A percentile compares a stretch with the other conserved stretches of the same genome.
Evolutionary conservation across 768 basidiomycete species (phyloP).

Genomic region (Tephrocybe rancida): DNA sequence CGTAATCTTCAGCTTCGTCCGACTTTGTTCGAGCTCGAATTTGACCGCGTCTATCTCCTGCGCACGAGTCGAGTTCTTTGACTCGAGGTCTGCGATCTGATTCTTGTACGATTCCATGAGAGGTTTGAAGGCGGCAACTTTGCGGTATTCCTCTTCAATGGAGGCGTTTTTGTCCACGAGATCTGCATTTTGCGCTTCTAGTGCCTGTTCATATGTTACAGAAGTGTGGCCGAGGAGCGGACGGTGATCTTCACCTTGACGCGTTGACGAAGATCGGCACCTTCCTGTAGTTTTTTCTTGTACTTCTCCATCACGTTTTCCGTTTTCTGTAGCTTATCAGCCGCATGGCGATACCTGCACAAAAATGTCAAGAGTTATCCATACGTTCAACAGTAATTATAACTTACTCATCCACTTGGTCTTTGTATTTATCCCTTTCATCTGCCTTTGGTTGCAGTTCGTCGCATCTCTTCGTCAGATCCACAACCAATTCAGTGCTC

Average conservation of each 20-base stretch:
- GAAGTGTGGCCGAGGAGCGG: not conserved
- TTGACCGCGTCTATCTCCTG: constrained; percentile 74
- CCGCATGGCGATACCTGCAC: constrained; percentile 83
- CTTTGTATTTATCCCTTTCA: constrained; percentile 80
- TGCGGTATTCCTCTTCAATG: constrained; percentile 91
- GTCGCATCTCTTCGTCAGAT: constrained; percentile 77
- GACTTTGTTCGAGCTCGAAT: constrained; percentile 77
- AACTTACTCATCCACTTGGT: constrained; percentile 91
- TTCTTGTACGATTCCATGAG: constrained; percentile 92
- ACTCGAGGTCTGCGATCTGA: constrained; percentile 82
- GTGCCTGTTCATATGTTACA: constrained; percentile 46
- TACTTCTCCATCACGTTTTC: constrained; percentile 99
- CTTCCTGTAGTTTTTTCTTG: constrained; percentile 97
- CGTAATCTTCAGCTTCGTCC: constrained; percentile 67
- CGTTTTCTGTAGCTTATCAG: constrained; percentile 89
- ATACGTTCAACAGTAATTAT: not conserved
- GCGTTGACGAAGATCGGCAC: constrained; percentile 84
- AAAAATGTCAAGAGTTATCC: not conserved
- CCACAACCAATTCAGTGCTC: constrained; percentile 65
- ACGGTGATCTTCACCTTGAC: constrained; percentile 61
- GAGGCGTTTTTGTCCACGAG: constrained; percentile 90
- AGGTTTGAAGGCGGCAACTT: constrained; percentile 83
- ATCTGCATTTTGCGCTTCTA: constrained; percentile 92
- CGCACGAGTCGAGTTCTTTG: constrained; percentile 61
- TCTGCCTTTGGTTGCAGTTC: constrained; percentile 81